Base-by-base conservation (phyloP, 139 green algal genomes). In the Chlamydomonas incerta region DNA sequence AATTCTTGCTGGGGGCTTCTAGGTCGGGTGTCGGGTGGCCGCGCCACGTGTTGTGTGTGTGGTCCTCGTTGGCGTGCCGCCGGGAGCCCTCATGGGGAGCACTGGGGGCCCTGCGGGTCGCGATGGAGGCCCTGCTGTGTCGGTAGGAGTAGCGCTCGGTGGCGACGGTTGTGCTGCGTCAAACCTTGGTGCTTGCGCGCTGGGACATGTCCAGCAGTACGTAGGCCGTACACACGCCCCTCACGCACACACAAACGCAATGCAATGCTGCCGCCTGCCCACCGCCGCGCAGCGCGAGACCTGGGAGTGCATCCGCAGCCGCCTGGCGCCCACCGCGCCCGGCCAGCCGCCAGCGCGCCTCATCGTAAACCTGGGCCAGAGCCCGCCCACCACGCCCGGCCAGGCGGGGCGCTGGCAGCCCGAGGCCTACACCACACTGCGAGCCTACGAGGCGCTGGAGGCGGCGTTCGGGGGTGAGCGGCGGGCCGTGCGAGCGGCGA, bases 351-450 rank as follows among this genome's bases (percentile, higher is more conserved):
- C 5, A 6, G 4, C 47, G 6, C 72, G 72, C 1, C 13, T 79
- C 26, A 46, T 79, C 1, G 72, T 28, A 29, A 79, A 79, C 72
- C 72, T 79, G 72, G 72, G 72, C 14, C 33, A 41, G 46, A 28
- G 47, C 24, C 72, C 72, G 28, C 46, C 47, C 14, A 8, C 9
- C 6, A 29, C 15, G 14, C 46, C 72, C 1, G 72, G 72, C 72
- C 24, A n/a, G 29, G 41, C 41, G 41, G 41, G 41, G 41, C 46
- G 14, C 13, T 62, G 46, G 72, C 46, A 63, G 9, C 17, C 46
- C 18, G 72, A 63, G 47, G 72, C 72, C 5, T 79, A 79, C 72
- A 63, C 72, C 46, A 79, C 72, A 1, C 47, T 63, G 47, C 29
- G 72, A 0, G 72, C 72, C 11, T 63, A 65, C 46, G 46, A 79